Percentiles rank a stretch among this genome's conserved stretches.
phyloP scores from a whole-genome alignment of 2,329 filamentous ascomycete genomes.

The Curvularia sp. region DNA sequence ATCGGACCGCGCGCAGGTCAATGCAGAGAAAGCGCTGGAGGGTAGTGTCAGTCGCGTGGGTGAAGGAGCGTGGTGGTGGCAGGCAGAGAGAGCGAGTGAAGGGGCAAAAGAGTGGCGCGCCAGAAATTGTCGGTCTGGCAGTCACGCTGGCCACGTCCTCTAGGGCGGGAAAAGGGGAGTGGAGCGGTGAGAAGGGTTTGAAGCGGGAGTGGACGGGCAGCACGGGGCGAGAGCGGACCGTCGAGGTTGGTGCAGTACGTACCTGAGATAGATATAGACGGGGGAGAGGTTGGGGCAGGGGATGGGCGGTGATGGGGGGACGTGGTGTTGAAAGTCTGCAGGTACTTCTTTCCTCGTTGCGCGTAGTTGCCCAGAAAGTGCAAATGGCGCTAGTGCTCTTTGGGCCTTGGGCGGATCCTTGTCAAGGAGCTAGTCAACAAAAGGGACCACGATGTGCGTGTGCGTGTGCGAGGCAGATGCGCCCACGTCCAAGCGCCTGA shows the following conservation, averaged over 20 bases:
- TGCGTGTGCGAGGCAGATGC: constrained; percentile 28
- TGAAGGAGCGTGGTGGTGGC: constrained; percentile 23
- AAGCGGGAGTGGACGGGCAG: constrained; percentile 31
- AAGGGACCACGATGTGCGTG: constrained; percentile 27
- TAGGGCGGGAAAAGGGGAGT: constrained; percentile 47
- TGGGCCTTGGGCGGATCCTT: constrained; percentile 33
- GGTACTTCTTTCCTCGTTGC: constrained; percentile 50
- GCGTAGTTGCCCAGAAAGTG: constrained; percentile 42
- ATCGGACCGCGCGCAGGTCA: constrained; percentile 51
- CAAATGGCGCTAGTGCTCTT: constrained; percentile 36
- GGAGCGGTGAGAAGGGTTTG: constrained; percentile 39
- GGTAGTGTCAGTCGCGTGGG: constrained; percentile 42
- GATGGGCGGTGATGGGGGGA: constrained; percentile 39
- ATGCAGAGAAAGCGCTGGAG: constrained; percentile 49
- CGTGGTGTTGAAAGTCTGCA: constrained; percentile 45
- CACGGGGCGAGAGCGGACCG: constrained; percentile 24
- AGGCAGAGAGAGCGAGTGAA: constrained; percentile 13
- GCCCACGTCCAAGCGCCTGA: constrained; percentile 27
- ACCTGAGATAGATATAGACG: constrained; percentile 40
- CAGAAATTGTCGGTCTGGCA: constrained; percentile 33
- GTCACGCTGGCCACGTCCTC: constrained; percentile 41
- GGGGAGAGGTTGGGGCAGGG: constrained; percentile 35
- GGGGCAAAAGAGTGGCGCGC: constrained; percentile 31
- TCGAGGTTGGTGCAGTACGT: constrained; percentile 32
- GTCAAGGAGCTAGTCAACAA: constrained; percentile 17